These are phyloP conservation scores for Gnaphalium uliginosum DNA, from an alignment of 129 eudicot species.

Conservation along the genomic window DNA sequence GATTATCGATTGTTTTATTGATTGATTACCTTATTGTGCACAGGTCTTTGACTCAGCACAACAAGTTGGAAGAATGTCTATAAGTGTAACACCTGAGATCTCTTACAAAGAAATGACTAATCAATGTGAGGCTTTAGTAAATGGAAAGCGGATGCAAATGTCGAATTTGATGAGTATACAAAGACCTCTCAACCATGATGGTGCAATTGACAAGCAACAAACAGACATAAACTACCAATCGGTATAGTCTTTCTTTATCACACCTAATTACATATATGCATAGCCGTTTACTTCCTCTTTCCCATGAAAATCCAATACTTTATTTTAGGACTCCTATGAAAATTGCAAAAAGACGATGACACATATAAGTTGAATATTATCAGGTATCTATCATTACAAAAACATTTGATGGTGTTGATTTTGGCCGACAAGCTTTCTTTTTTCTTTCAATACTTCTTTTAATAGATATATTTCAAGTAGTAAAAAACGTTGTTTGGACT, in stretches of 20 bases:
- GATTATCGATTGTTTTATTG: not conserved
- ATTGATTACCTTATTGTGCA: not conserved
- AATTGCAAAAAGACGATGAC: not conserved
- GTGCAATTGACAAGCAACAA: constrained; percentile 38
- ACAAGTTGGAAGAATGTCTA: constrained; percentile 78
- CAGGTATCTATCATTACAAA: not conserved
- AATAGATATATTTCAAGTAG: not conserved
- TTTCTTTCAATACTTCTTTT: not conserved
- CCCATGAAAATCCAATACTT: constrained; percentile 15
- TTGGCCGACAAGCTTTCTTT: not conserved
- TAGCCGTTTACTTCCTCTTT: not conserved
- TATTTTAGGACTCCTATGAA: not conserved
- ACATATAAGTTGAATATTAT: not conserved
- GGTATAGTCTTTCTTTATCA: constrained; percentile 33
- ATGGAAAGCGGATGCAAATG: constrained; percentile 86
- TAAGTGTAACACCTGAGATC: constrained; percentile 62
- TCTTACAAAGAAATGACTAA: constrained; percentile 80
- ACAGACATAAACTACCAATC: constrained; percentile 20
- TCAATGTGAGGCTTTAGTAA: constrained; percentile 76
- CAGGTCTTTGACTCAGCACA: constrained; percentile 91
- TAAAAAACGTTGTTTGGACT: not conserved
- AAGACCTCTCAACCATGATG: constrained; percentile 37
- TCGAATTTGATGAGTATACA: constrained; percentile 55
- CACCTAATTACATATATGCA: not conserved
- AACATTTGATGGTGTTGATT: not conserved